These are phyloP conservation scores for Boletus reticulatus DNA, from an alignment of 768 basidiomycete species.

Conservation along the genomic window DNA sequence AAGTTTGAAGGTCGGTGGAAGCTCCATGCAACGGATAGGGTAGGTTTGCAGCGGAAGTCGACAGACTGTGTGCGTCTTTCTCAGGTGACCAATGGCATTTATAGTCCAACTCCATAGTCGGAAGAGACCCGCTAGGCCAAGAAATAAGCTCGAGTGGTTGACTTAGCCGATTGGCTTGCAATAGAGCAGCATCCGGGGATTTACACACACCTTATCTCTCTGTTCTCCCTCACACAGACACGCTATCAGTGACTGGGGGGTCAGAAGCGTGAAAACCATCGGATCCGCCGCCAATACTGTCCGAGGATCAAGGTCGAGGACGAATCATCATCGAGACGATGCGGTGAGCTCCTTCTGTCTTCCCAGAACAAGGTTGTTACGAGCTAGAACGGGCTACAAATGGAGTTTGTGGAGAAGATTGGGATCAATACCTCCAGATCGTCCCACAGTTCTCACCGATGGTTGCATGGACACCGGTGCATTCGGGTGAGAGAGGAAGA, in stretches of 20 bases:
- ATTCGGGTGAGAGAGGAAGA: not conserved
- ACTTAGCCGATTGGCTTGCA: not conserved
- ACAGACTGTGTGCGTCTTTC: not conserved
- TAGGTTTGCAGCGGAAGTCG: not conserved
- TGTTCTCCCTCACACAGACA: not conserved
- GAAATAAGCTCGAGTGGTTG: constrained; percentile 1
- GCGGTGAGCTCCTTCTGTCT: not conserved
- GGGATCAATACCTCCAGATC: not conserved
- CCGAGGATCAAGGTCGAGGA: constrained; percentile 12
- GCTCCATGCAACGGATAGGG: not conserved
- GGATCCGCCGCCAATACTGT: not conserved
- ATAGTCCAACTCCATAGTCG: not conserved
- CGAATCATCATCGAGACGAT: not conserved
- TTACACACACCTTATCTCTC: constrained; percentile 2
- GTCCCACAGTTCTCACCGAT: constrained; percentile 8
- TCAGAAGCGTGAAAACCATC: not conserved
- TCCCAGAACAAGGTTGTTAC: not conserved
- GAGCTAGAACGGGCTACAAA: not conserved
- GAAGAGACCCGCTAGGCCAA: not conserved
- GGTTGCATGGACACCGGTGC: constrained; percentile 8
- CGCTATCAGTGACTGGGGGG: not conserved
- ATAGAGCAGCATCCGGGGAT: not conserved
- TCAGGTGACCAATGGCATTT: not conserved
- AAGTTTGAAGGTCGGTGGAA: not conserved
- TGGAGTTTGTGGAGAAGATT: not conserved